Evolutionary conservation across 2,329 filamentous ascomycete genomes (phyloP).

Genomic region (Tolypocladium tropicale): DNA sequence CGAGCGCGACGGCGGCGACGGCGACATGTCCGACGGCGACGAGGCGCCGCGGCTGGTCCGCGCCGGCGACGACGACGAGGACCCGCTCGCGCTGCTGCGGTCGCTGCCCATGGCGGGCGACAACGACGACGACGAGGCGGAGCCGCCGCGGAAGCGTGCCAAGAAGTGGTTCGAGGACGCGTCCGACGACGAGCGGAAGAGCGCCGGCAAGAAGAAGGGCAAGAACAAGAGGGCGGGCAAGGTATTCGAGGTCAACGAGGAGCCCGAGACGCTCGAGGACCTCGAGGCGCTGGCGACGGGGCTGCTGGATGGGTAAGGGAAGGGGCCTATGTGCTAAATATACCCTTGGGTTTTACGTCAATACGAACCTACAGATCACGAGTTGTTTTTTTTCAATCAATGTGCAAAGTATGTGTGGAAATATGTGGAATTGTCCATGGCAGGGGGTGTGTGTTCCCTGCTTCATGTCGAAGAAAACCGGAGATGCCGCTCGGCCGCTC

Average conservation of each 20-base stretch:
- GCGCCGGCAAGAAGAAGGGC: conserved; percentile 22
- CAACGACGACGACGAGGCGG: conserved; percentile 23
- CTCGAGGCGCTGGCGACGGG: conserved; percentile 68
- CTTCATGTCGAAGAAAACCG: neutral
- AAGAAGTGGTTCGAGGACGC: conserved; percentile 76
- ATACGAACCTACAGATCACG: neutral
- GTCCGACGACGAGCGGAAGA: conserved; percentile 38
- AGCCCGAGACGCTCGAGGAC: conserved; percentile 72
- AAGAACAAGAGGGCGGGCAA: conserved; percentile 36
- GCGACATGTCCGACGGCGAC: conserved; percentile 14
- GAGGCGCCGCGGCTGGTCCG: conserved; percentile 22
- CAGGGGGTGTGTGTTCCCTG: neutral
- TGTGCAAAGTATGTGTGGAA: neutral
- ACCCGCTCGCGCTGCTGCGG: conserved; percentile 46
- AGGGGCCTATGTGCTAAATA: neutral
- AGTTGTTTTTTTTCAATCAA: neutral
- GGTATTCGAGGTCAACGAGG: conserved; percentile 51
- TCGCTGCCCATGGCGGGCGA: conserved; percentile 41
- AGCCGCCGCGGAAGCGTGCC: conserved; percentile 42
- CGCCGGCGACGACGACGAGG: conserved; percentile 34
- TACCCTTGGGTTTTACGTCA: neutral
- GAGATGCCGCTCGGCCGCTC: neutral
- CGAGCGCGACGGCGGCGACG: conserved; percentile 19
- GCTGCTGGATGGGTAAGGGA: conserved; percentile 42
- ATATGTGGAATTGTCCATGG: neutral